Percentiles rank a stretch among this genome's conserved stretches.
Conservation (phyloP, 805 yeast genomes). For the Sporopachydermia lactativora region DNA sequence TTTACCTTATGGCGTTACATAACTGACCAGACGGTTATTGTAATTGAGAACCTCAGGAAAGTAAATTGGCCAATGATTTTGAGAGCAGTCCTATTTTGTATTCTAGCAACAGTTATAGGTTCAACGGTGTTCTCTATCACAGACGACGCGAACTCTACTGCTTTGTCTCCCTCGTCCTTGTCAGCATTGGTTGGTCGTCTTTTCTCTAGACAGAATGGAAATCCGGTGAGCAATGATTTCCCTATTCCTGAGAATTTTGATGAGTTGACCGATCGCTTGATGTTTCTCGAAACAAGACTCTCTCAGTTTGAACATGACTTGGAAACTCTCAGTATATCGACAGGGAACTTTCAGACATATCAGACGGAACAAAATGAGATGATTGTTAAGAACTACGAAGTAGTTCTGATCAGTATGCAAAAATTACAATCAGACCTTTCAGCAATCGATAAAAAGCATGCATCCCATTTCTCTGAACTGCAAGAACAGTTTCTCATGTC, state of each 20-base stretch:
- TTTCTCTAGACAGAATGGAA: too few relatives aligned
- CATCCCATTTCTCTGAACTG: background rate
- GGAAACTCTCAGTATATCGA: background rate
- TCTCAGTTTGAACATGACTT: background rate
- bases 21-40: too few relatives aligned
- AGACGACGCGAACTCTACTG: too few relatives aligned
- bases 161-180: too few relatives aligned
- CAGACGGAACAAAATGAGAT: background rate
- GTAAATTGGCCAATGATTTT: too few relatives aligned
- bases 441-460: background rate
- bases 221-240: too few relatives aligned
- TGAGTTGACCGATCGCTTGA: background rate
- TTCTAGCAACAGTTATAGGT: too few relatives aligned
- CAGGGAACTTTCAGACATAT: background rate
- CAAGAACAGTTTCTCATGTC: background rate
- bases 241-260: background rate
- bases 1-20: too few relatives aligned
- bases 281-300: background rate
- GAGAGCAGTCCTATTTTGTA: too few relatives aligned
- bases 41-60: too few relatives aligned
- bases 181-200: too few relatives aligned
- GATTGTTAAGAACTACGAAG: background rate
- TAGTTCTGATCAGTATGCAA: background rate
- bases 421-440: background rate
- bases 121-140: too few relatives aligned